These are phyloP conservation scores for Ophiostoma montium DNA, from an alignment of 2,329 filamentous ascomycete genomes.

Conservation along the genomic window DNA sequence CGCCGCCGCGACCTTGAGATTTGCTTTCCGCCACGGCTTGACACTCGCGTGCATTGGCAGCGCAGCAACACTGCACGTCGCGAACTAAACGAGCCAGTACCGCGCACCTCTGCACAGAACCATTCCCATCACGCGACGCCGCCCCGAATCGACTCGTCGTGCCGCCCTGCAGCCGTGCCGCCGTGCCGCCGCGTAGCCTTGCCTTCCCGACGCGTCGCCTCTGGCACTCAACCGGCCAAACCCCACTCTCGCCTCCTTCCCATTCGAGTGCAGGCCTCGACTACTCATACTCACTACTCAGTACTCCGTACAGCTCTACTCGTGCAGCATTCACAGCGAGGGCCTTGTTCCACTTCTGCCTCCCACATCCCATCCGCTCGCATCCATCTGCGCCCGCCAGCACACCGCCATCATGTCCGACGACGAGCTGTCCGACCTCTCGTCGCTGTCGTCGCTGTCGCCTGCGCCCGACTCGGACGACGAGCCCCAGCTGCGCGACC, in stretches of 20 bases:
- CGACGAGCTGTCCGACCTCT: conserved; percentile 43
- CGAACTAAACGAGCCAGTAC: background rate
- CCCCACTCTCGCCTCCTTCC: background rate
- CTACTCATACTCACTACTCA: background rate
- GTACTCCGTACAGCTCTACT: too few species aligned
- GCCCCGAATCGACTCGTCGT: background rate
- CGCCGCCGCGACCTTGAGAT: background rate
- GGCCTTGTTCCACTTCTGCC: too few species aligned
- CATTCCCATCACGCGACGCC: background rate
- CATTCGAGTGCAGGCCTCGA: background rate
- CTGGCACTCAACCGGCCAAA: background rate
- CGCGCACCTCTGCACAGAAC: background rate
- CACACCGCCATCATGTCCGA: conserved; percentile 41
- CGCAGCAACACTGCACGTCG: background rate
- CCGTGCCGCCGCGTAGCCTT: background rate
- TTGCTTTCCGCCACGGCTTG: background rate
- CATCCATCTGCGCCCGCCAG: too few species aligned
- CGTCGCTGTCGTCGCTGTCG: conserved; percentile 32
- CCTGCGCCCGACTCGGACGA: conserved; percentile 39
- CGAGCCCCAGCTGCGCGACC: conserved; percentile 37
- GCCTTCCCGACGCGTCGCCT: background rate
- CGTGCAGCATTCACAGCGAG: too few species aligned
- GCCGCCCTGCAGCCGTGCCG: background rate
- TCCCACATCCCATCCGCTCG: background rate
- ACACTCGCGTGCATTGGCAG: background rate